Conservation (phyloP, 495 filamentous ascomycete species). For the Aspergillus cavernicola region DNA sequence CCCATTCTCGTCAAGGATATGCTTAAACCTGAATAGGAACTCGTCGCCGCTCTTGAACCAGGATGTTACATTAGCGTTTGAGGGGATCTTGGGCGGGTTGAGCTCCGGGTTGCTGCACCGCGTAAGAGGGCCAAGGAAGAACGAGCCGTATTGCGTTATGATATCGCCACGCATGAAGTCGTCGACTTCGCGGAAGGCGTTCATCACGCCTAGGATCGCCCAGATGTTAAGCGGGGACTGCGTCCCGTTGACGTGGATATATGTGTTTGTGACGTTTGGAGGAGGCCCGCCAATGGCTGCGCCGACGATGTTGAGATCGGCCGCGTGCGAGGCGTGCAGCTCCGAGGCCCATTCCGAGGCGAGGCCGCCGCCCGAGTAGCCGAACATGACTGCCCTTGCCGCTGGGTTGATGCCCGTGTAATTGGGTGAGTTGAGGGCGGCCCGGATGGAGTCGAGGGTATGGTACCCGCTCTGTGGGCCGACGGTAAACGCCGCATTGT, state of each 20-base stretch:
- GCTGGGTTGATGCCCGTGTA: slow-evolving; percentile 3
- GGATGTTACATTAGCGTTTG: background rate
- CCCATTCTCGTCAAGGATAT: slow-evolving; percentile 26
- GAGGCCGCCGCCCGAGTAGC: slow-evolving; percentile 48
- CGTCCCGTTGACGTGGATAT: background rate
- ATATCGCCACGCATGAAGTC: background rate
- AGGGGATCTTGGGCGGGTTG: background rate
- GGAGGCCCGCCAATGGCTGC: slow-evolving; percentile 13
- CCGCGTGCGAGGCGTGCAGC: slow-evolving; percentile 41
- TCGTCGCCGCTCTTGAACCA: slow-evolving; percentile 7
- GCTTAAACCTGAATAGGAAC: background rate
- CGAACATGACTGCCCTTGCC: slow-evolving; percentile 35
- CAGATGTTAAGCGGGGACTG: background rate
- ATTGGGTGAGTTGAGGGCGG: slow-evolving; percentile 23
- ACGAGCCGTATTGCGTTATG: background rate
- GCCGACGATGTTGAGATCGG: slow-evolving; percentile 31
- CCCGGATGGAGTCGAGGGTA: slow-evolving; percentile 46
- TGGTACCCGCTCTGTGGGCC: slow-evolving; percentile 40
- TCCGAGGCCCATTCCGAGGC: slow-evolving; percentile 48
- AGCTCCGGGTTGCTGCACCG: background rate
- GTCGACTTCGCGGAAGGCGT: background rate
- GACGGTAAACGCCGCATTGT: slow-evolving; percentile 34
- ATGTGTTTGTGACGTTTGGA: slow-evolving; percentile 8
- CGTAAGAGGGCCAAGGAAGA: background rate
- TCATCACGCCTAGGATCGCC: background rate